phyloP scores from a whole-genome alignment of 169 alveolate genomes.

The Cryptosporidium sp. region DNA sequence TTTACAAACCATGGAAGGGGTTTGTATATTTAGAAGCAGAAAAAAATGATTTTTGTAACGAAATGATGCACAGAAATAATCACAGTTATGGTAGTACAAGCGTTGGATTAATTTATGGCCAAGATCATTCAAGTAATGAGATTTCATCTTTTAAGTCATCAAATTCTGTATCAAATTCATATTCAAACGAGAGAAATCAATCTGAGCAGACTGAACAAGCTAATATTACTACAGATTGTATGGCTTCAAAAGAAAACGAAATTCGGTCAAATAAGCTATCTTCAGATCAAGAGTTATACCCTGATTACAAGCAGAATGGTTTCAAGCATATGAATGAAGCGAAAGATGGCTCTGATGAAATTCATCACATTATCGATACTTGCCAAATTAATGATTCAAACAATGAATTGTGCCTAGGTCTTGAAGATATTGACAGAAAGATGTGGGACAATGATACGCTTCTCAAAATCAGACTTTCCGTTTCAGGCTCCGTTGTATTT shows the following conservation, averaged over 20 bases:
- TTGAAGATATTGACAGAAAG: background rate
- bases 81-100: constrained; percentile 18
- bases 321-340: background rate
- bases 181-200: background rate
- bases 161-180: background rate
- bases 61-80: background rate
- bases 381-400: background rate
- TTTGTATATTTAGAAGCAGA: constrained; percentile 31
- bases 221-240: background rate
- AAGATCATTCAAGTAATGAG: constrained; percentile 11
- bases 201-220: background rate
- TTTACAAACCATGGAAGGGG: constrained; percentile 71
- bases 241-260: background rate
- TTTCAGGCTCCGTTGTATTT: constrained; percentile 63
- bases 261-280: background rate
- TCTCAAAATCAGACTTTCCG: constrained; percentile 60
- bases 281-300: background rate
- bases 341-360: background rate
- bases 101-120: constrained; percentile 7
- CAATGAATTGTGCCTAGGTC: background rate
- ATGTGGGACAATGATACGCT: constrained; percentile 73
- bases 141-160: constrained; percentile 6
- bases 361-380: background rate
- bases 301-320: background rate
- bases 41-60: background rate